These are phyloP conservation scores for Prunus salicina DNA, from an alignment of 306 rosid species.

Conservation along the genomic window DNA sequence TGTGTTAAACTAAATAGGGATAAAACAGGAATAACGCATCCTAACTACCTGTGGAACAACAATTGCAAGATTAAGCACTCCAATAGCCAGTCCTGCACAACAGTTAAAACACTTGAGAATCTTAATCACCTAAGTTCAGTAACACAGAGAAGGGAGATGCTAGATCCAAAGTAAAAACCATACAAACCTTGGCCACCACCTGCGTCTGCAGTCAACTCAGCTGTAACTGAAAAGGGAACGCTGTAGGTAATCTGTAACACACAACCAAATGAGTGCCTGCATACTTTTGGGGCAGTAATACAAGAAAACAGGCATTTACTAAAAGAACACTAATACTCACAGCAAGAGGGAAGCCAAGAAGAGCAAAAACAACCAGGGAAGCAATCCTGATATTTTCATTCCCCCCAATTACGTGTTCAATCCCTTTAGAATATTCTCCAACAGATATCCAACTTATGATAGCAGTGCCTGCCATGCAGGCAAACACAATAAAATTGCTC, in stretches of 20 bases:
- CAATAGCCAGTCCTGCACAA: constrained; percentile 85
- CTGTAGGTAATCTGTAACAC: constrained; percentile 89
- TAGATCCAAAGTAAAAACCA: constrained; percentile 9
- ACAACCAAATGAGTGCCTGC: constrained; percentile 26
- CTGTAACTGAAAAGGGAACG: constrained; percentile 91
- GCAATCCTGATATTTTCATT: constrained; percentile 66
- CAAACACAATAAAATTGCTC: constrained; percentile 92
- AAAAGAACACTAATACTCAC: constrained; percentile 47
- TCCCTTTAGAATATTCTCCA: constrained; percentile 52
- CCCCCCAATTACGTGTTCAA: constrained; percentile 73
- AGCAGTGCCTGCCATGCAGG: constrained; percentile 95
- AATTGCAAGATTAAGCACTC: constrained; percentile 95
- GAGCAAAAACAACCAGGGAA: constrained; percentile 79
- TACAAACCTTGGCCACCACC: constrained; percentile 95
- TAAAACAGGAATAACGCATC: not conserved
- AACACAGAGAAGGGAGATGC: constrained; percentile 15
- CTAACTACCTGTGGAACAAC: constrained; percentile 89
- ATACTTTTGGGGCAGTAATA: constrained; percentile 9
- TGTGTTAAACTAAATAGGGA: not conserved
- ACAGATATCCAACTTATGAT: constrained; percentile 71
- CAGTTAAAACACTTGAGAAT: constrained; percentile 29
- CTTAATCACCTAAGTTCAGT: constrained; percentile 16
- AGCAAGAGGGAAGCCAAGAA: constrained; percentile 98
- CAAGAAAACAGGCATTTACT: constrained; percentile 10
- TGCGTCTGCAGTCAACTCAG: constrained; percentile 88